A percentile compares a stretch with the other conserved stretches of the same genome.
phyloP scores from a whole-genome alignment of 148 eudicot genomes.

The Camellia japonica region DNA sequence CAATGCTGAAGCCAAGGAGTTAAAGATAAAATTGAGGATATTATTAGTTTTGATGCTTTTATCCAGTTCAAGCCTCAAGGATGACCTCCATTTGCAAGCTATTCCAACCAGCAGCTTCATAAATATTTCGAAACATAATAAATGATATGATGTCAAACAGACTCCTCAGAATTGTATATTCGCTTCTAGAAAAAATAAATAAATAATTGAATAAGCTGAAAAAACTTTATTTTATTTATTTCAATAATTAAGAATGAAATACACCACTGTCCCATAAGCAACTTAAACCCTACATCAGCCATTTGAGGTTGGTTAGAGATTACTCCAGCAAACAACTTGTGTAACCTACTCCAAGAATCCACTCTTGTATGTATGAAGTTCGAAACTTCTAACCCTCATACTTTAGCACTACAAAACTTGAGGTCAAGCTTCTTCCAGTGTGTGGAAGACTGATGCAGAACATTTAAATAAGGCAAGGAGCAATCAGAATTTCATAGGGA shows the following conservation, averaged over 20 bases:
- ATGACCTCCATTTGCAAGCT: neutral
- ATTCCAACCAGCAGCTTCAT: constrained; percentile 4
- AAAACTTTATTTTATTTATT: neutral
- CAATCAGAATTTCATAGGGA: neutral
- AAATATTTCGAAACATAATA: neutral
- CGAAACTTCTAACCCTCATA: neutral
- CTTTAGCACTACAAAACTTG: constrained; percentile 6
- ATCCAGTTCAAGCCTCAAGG: neutral
- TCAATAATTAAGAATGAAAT: neutral
- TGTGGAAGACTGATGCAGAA: neutral
- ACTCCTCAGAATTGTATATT: neutral
- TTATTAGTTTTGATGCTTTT: neutral
- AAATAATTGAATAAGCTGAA: neutral
- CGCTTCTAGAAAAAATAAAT: neutral
- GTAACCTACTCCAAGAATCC: neutral
- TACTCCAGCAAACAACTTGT: neutral
- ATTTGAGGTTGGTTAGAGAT: neutral
- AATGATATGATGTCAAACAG: neutral
- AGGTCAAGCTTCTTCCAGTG: neutral
- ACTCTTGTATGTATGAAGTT: neutral
- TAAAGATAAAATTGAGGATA: neutral
- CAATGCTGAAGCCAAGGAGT: neutral
- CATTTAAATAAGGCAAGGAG: neutral
- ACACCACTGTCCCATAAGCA: neutral
- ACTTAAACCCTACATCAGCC: neutral